Percentiles rank a stretch among this genome's conserved stretches.
Conservation (phyloP, 345 rosid species). For the Kernera saxatilis region DNA sequence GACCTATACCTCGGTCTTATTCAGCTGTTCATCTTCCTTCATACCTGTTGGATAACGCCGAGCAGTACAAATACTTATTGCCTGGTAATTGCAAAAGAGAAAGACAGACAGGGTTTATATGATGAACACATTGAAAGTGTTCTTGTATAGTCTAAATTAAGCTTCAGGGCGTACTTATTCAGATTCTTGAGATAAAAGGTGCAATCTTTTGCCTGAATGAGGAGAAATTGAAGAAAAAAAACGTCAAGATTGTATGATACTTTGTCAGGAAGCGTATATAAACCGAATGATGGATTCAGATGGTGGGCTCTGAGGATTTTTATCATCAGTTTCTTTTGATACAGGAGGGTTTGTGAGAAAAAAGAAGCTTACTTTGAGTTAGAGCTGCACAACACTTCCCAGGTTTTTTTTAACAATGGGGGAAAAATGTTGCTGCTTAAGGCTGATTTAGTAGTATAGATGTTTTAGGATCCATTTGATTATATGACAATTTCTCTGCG, state of each 20-base stretch:
- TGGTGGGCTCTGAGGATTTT: neutral
- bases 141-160: slow-evolving; percentile 13
- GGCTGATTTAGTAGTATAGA: slow-evolving; percentile 26
- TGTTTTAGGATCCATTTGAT: slow-evolving; percentile 11
- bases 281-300: neutral
- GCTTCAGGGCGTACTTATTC: slow-evolving; percentile 11
- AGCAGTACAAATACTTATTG: slow-evolving; percentile 59
- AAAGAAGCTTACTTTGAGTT: slow-evolving; percentile 13
- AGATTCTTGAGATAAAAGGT: neutral
- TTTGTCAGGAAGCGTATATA: neutral
- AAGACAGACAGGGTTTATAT: slow-evolving; percentile 34
- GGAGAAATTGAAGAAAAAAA: neutral
- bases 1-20: slow-evolving; percentile 66
- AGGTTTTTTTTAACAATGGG: slow-evolving; percentile 27
- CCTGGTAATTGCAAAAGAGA: slow-evolving; percentile 85
- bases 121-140: slow-evolving; percentile 5
- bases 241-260: neutral
- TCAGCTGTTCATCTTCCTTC: slow-evolving; percentile 86
- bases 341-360: neutral
- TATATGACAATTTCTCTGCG: slow-evolving; percentile 1
- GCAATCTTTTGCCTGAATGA: neutral
- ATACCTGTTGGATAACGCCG: slow-evolving; percentile 57
- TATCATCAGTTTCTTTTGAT: slow-evolving; percentile 18
- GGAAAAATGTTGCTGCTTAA: neutral
- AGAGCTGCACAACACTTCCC: slow-evolving; percentile 21